A percentile compares a stretch with the other conserved stretches of the same genome.
Evolutionary conservation across 2,329 filamentous ascomycete genomes (phyloP).

Genomic region (Colletotrichum sp.): DNA sequence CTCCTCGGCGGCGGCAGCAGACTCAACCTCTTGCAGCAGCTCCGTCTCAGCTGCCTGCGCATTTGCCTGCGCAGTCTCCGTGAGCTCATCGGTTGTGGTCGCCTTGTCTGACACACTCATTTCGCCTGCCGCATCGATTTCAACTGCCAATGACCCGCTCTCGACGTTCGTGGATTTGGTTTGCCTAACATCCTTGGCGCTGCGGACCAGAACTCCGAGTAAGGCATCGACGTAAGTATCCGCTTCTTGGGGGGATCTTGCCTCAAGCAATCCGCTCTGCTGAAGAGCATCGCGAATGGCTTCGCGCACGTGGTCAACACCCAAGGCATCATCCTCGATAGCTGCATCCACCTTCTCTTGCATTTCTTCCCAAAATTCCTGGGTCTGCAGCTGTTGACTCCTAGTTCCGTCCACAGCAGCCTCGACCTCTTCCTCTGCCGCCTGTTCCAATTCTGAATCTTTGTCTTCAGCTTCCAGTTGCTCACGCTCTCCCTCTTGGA

Average conservation of each 20-base stretch:
- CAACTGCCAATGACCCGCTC: not conserved
- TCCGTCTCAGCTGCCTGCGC: not conserved
- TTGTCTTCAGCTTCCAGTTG: slow-evolving; percentile 1
- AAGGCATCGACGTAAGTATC: slow-evolving; percentile 55
- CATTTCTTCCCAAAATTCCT: slow-evolving; percentile 58
- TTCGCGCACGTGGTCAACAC: slow-evolving; percentile 56
- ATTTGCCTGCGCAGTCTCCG: not conserved
- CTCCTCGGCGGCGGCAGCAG: not conserved
- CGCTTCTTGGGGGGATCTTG: slow-evolving; percentile 49
- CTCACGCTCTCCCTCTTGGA: slow-evolving; percentile 30
- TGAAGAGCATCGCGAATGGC: slow-evolving; percentile 60
- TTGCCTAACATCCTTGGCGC: slow-evolving; percentile 1
- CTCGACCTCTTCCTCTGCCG: slow-evolving; percentile 9
- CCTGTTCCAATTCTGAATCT: slow-evolving; percentile 20
- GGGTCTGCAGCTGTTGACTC: slow-evolving; percentile 31
- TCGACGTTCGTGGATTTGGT: not conserved
- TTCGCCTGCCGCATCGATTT: not conserved
- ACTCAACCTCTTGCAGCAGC: not conserved
- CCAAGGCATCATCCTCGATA: slow-evolving; percentile 62
- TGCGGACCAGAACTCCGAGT: slow-evolving; percentile 50
- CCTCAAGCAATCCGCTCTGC: slow-evolving; percentile 56
- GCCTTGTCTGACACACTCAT: not conserved
- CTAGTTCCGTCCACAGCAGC: slow-evolving; percentile 22
- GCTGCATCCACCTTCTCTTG: slow-evolving; percentile 60
- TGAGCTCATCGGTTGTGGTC: not conserved